These are phyloP conservation scores for Coniosporium apollinis DNA, from an alignment of 495 filamentous ascomycete species.

Conservation along the genomic window DNA sequence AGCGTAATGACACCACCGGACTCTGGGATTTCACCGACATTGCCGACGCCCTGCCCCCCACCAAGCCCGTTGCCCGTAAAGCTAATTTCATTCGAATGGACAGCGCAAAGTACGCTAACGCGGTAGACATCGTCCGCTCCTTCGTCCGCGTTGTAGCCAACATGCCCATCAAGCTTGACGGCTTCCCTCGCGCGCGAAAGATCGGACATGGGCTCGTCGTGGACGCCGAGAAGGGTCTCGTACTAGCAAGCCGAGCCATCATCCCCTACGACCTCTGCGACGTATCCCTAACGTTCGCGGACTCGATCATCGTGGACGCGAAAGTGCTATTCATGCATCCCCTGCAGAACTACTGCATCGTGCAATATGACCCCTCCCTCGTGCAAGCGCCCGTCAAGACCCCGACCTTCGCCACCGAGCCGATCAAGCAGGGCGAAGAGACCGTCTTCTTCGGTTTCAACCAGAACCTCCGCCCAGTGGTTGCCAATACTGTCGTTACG, in stretches of 20 bases:
- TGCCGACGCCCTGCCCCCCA: constrained; percentile 57
- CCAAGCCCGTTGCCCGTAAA: constrained; percentile 50
- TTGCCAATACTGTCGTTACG: constrained; percentile 86
- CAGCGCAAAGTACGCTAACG: constrained; percentile 73
- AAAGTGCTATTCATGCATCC: constrained; percentile 96
- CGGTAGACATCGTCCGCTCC: constrained; percentile 79
- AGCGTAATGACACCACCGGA: constrained; percentile 79
- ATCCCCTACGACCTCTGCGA: constrained; percentile 95
- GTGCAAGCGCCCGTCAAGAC: constrained; percentile 86
- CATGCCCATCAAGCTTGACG: constrained; percentile 91
- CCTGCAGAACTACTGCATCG: constrained; percentile 90
- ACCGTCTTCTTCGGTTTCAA: constrained; percentile 97
- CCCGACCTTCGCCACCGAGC: constrained; percentile 61
- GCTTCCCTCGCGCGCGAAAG: constrained; percentile 81
- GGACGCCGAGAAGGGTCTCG: constrained; percentile 87
- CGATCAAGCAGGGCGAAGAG: constrained; percentile 75
- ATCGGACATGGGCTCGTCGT: constrained; percentile 91
- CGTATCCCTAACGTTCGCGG: constrained; percentile 84
- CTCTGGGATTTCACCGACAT: constrained; percentile 91
- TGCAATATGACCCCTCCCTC: constrained; percentile 85
- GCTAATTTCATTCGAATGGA: constrained; percentile 85
- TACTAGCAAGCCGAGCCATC: constrained; percentile 81
- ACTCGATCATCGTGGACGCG: constrained; percentile 83
- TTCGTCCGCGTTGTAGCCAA: constrained; percentile 86
- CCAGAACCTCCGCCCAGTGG: constrained; percentile 80